These are phyloP conservation scores for Eucalyptus paniculata DNA, from an alignment of 345 rosid genomes.

Conservation along the genomic window DNA sequence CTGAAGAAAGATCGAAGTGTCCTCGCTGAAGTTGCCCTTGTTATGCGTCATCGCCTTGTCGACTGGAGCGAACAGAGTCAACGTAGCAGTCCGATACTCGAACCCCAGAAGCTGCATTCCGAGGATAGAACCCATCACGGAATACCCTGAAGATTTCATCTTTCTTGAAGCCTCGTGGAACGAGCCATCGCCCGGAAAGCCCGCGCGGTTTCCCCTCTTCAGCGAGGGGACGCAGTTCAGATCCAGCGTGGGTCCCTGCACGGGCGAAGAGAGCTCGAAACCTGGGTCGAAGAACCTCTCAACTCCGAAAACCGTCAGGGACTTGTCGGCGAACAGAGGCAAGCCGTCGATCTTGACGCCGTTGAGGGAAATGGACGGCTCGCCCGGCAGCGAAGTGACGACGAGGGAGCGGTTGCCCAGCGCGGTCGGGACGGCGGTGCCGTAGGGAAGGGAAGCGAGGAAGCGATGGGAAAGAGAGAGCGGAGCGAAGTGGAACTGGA, in stretches of 20 bases:
- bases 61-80: constrained; percentile 33
- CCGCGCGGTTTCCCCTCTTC: neutral
- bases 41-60: constrained; percentile 6
- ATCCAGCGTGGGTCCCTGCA: neutral
- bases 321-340: constrained; percentile 22
- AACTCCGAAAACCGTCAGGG: constrained; percentile 16
- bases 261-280: neutral
- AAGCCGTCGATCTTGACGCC: constrained; percentile 11
- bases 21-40: constrained; percentile 1
- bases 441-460: constrained; percentile 17
- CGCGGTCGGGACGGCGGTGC: constrained; percentile 23
- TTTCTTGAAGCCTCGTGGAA: constrained; percentile 4
- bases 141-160: constrained; percentile 21
- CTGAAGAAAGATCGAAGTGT: constrained; percentile 13
- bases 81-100: neutral
- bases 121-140: constrained; percentile 30
- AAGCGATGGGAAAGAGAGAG: constrained; percentile 8
- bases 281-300: constrained; percentile 14
- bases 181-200: neutral
- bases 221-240: neutral
- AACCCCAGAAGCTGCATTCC: constrained; percentile 24
- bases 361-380: constrained; percentile 5
- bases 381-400: constrained; percentile 8
- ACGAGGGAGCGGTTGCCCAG: constrained; percentile 14
- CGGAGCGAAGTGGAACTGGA: constrained; percentile 29